Evolutionary conservation across 805 yeast genomes (phyloP), one percentile per base, ranked within the genome.

Genomic region (Ogataea ramenticola): DNA sequence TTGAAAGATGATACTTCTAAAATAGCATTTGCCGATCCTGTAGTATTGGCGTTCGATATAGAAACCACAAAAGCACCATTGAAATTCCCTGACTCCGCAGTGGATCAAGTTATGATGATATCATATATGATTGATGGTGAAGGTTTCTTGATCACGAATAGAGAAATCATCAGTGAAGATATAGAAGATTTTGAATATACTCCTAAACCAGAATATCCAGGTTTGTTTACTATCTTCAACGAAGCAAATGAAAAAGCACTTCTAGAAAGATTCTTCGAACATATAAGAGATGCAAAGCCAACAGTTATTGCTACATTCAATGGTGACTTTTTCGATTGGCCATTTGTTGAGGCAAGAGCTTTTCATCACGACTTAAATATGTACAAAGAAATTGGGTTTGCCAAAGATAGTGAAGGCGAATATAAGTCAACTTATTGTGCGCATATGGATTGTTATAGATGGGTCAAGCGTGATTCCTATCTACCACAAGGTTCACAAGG

Each of bases 291-390:
- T 36, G 85, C 75, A 3, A 74, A 77, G 52, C 99, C 99, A 1
- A 91, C 98, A 0, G 96, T 93, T n/a, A 93, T 95, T 44, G 96
- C 96, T 1, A 93, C 99, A 0, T 93, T 87, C 56, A 93, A 93
- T 66, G 99, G 99, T 72, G 99, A 93, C 61, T 91, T 90, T 58
- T 93, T 93, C 66, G 99, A 93, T 70, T 93, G 99, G 98, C 99
- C 99, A 1, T 93, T 89, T 60, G 91, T 93, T 2, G 98, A 90
- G 52, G 82, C 86, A 14, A 72, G 99, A 58, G 82, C 97, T 2
- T 67, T 80, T 20, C 78, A 78, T 46, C 95, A 93, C 61, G 96
- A 86, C 15, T 61, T 93, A 50, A 82, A 85, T 59, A 83, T 93
- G 93, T 85, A 78, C 58, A 83, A 84, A 36, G 97, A 91, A 60